These are phyloP conservation scores for Mediolabrus comicus DNA, from an alignment of 108 stramenopile species.

Conservation along the genomic window DNA sequence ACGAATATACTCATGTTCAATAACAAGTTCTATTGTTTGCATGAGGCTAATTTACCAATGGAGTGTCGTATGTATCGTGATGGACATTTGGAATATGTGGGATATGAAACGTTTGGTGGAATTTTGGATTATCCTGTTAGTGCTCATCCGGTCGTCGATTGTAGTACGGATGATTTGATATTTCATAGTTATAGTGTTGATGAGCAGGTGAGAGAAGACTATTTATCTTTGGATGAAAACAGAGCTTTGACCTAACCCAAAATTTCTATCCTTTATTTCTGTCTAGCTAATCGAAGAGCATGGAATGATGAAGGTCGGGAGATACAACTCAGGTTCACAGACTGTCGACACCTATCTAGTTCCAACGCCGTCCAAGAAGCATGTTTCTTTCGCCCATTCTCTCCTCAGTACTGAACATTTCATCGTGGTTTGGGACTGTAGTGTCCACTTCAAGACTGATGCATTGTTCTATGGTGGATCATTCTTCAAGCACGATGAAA, in stretches of 20 bases:
- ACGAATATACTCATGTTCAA: slow-evolving; percentile 42
- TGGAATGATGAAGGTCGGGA: slow-evolving; percentile 43
- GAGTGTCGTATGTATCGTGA: slow-evolving; percentile 41
- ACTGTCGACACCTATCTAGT: slow-evolving; percentile 37
- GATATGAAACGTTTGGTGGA: slow-evolving; percentile 33
- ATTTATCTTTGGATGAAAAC: background rate
- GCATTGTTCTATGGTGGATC: slow-evolving; percentile 34
- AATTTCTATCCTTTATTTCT: background rate
- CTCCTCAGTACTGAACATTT: slow-evolving; percentile 36
- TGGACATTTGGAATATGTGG: slow-evolving; percentile 38
- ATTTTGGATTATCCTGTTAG: slow-evolving; percentile 49
- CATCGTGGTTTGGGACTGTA: slow-evolving; percentile 47
- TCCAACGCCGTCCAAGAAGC: slow-evolving; percentile 31
- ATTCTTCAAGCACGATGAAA: slow-evolving; percentile 28
- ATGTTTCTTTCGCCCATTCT: slow-evolving; percentile 45
- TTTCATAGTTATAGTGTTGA: slow-evolving; percentile 49
- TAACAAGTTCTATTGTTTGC: slow-evolving; percentile 45
- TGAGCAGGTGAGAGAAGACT: slow-evolving; percentile 17
- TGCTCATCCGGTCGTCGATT: slow-evolving; percentile 41
- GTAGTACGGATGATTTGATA: slow-evolving; percentile 17
- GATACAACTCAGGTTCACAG: slow-evolving; percentile 11
- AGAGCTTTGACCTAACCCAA: background rate
- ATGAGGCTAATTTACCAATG: slow-evolving; percentile 45
- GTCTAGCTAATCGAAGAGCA: slow-evolving; percentile 35
- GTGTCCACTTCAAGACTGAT: slow-evolving; percentile 41